Evolutionary conservation across 495 filamentous ascomycete species (phyloP).

Genomic region (Pyronema omphalodes): DNA sequence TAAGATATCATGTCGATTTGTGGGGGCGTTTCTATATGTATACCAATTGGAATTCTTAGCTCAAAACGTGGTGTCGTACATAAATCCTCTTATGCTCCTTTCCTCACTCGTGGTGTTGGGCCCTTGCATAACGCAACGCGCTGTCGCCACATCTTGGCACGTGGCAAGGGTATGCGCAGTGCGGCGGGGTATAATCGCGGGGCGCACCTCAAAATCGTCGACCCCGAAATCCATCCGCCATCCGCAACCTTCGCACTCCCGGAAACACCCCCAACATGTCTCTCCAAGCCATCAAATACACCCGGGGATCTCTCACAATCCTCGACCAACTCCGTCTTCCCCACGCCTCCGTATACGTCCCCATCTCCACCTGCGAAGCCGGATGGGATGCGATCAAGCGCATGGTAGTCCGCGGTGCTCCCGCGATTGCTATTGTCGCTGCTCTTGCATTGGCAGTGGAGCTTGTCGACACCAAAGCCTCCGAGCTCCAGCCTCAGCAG

Average conservation of each 20-base stretch:
- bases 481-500: conserved; percentile 29
- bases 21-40: no score
- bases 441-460: conserved; percentile 71
- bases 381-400: conserved; percentile 83
- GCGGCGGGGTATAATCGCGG: no score
- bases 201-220: no score
- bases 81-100: no score
- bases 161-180: no score
- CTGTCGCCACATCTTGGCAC: no score
- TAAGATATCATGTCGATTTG: no score
- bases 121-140: no score
- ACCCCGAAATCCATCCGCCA: no score
- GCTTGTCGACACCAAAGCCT: conserved; percentile 26
- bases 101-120: no score
- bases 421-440: conserved; percentile 93
- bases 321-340: conserved; percentile 81
- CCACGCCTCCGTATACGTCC: conserved; percentile 64
- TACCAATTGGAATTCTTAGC: no score
- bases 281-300: conserved; percentile 78
- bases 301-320: conserved; percentile 56
- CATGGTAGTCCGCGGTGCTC: conserved; percentile 87
- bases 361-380: conserved; percentile 54
- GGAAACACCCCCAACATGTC: conserved; percentile 5
- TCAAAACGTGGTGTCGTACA: no score
- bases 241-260: neutral